Evolutionary conservation across 2,329 filamentous ascomycete species (phyloP).

Genomic region (Hymenotorrendiella dingleyae): DNA sequence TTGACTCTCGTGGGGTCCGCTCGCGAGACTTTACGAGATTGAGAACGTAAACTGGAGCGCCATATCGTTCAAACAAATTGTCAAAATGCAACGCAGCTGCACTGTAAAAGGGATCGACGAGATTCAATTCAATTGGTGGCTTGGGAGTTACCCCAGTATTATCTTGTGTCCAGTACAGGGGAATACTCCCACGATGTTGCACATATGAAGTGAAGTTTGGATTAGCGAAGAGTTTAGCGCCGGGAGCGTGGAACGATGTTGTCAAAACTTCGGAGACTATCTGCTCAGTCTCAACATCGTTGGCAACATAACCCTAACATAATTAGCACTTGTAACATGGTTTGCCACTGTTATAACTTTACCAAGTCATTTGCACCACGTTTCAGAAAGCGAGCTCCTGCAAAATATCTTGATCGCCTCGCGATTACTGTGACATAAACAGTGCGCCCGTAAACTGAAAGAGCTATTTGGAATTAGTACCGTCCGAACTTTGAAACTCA

Average conservation of each 20-base stretch:
- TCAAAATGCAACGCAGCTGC: constrained; percentile 93
- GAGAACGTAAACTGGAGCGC: constrained; percentile 82
- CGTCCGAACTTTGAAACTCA: not conserved
- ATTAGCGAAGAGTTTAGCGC: constrained; percentile 76
- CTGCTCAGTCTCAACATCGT: constrained; percentile 98
- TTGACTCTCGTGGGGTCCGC: constrained; percentile 83
- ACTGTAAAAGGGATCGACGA: constrained; percentile 94
- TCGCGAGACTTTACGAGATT: constrained; percentile 90
- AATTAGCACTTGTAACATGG: constrained; percentile 8
- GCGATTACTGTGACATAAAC: constrained; percentile 94
- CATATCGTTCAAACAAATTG: constrained; percentile 88
- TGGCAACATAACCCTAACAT: constrained; percentile 76
- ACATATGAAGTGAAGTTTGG: constrained; percentile 94
- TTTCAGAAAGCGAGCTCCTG: constrained; percentile 89
- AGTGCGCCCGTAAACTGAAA: constrained; percentile 79
- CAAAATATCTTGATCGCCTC: constrained; percentile 84
- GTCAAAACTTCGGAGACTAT: constrained; percentile 93
- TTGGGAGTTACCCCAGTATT: constrained; percentile 93
- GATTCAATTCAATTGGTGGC: constrained; percentile 88
- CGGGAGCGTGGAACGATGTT: constrained; percentile 91
- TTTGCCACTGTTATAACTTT: constrained; percentile 14
- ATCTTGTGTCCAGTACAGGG: constrained; percentile 95
- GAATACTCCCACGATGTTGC: constrained; percentile 94
- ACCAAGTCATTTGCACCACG: constrained; percentile 83
- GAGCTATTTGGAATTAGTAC: constrained; percentile 38